Evolutionary conservation across 371 early-diverging fungal genomes (phyloP).

Genomic region (Apophysomyces elegans): DNA sequence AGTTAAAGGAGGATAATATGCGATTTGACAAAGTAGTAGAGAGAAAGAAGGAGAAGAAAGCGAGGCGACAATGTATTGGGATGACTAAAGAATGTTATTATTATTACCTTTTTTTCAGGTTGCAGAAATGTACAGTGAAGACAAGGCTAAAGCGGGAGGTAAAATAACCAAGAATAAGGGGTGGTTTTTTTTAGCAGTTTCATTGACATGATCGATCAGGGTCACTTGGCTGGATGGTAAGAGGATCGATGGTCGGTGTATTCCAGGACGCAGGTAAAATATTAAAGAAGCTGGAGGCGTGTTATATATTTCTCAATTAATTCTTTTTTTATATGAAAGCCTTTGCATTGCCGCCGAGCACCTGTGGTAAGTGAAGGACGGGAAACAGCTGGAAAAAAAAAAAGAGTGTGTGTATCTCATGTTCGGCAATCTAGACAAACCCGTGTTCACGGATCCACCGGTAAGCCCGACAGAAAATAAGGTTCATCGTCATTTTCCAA

Average conservation of each 20-base stretch:
- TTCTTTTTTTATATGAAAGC: constrained; percentile 44
- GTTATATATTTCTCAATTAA: neutral
- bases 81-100: neutral
- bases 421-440: constrained; percentile 49
- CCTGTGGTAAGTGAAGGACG: constrained; percentile 44
- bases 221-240: constrained; percentile 82
- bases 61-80: neutral
- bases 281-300: neutral
- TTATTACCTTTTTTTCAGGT: constrained; percentile 56
- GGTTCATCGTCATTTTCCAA: neutral
- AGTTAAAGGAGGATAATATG: constrained; percentile 61
- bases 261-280: constrained; percentile 82
- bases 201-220: constrained; percentile 19
- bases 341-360: constrained; percentile 79
- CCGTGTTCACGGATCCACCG: constrained; percentile 79
- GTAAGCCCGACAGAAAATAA: constrained; percentile 25
- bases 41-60: neutral
- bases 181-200: neutral
- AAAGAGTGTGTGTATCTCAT: neutral
- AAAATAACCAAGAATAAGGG: constrained; percentile 11
- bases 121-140: constrained; percentile 86
- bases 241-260: constrained; percentile 90
- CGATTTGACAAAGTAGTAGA: constrained; percentile 60
- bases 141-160: constrained; percentile 80
- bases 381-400: neutral